Evolutionary conservation across 2,329 filamentous ascomycete genomes (phyloP).

Genomic region (Aspergillus novofumigatus): DNA sequence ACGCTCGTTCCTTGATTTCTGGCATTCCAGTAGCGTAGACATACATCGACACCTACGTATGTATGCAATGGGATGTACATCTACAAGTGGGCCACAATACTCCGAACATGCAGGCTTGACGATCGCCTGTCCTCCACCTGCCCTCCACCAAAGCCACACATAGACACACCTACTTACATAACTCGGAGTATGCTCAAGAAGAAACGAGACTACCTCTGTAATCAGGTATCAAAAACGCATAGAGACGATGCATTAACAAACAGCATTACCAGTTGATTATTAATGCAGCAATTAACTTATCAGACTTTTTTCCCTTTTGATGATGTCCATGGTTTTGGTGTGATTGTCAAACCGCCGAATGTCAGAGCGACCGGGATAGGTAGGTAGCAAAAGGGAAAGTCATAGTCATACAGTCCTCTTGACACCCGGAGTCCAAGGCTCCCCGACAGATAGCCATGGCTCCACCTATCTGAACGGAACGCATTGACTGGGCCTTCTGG

Average conservation of each 20-base stretch:
- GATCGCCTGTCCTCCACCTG: conserved; percentile 20
- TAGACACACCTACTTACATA: neutral
- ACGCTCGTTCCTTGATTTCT: conserved; percentile 4
- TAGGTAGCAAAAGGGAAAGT: neutral
- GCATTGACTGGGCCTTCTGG: conserved; percentile 16
- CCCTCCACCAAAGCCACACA: conserved; percentile 7
- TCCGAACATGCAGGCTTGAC: conserved; percentile 19
- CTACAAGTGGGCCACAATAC: conserved; percentile 15
- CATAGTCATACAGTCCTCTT: conserved; percentile 1
- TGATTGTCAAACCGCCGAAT: neutral
- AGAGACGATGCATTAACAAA: no score
- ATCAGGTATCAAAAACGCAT: neutral
- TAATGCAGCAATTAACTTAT: neutral
- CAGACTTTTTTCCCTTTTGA: neutral
- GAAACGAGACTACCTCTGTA: neutral
- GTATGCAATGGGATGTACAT: conserved; percentile 4
- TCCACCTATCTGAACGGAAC: conserved; percentile 9
- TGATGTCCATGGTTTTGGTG: neutral
- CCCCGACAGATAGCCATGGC: conserved; percentile 1
- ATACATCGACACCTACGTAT: conserved; percentile 3
- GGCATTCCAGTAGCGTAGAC: neutral
- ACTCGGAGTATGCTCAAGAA: neutral
- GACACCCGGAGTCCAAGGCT: neutral
- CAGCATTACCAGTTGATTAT: neutral
- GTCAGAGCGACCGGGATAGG: neutral